Conservation (phyloP, 176 grass and related monocot species). For the Aegilops sharonensis region DNA sequence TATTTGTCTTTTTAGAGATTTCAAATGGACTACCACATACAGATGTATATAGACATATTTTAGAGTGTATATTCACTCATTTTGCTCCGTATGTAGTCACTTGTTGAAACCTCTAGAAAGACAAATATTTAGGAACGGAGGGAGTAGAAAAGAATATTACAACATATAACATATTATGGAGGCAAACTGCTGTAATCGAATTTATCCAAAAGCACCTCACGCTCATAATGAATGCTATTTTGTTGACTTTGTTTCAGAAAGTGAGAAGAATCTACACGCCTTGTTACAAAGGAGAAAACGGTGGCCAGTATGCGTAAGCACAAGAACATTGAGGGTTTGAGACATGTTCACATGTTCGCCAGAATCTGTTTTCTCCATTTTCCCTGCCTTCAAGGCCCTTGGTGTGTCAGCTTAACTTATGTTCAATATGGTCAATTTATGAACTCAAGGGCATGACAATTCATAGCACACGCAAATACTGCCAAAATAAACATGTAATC, state of each 20-base stretch:
- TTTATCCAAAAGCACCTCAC: not conserved
- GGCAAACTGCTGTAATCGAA: not conserved
- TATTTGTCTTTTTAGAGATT: too few species aligned
- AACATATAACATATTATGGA: not conserved
- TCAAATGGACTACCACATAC: too few species aligned
- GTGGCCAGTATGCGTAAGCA: not conserved
- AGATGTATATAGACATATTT: too few species aligned
- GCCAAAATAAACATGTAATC: constrained; percentile 9
- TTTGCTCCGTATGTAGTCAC: too few species aligned
- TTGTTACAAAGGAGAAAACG: not conserved
- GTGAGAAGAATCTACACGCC: not conserved
- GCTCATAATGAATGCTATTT: not conserved
- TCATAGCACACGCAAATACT: not conserved
- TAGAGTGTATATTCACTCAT: too few species aligned
- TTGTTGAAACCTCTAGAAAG: too few species aligned
- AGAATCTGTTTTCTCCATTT: not conserved
- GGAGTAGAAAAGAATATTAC: not conserved
- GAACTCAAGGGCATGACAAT: not conserved
- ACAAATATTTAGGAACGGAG: too few species aligned
- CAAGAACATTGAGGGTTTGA: not conserved
- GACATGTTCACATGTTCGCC: not conserved
- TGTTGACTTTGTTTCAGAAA: not conserved
- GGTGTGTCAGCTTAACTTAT: not conserved
- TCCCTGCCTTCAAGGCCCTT: not conserved
- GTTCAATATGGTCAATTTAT: not conserved